phyloP scores from a whole-genome alignment of 139 green algal genomes.

The Deuterostichococcus epilithicus region DNA sequence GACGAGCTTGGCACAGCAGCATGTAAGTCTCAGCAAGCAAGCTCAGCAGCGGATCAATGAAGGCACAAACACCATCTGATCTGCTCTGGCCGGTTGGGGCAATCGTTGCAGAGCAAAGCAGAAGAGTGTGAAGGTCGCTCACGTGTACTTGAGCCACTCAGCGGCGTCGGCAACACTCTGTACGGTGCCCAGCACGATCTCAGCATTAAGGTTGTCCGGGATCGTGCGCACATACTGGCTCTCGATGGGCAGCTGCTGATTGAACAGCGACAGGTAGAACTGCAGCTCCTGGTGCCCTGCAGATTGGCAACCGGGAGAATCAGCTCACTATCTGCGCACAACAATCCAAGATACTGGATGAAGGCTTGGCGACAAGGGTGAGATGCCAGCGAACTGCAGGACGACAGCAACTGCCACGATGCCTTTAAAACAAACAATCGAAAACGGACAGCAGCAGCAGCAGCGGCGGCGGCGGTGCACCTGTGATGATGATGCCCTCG shows the following conservation, averaged over 20 bases:
- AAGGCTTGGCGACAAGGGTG: not conserved
- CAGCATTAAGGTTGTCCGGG: slow-evolving; percentile 93
- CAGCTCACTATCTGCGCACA: not conserved
- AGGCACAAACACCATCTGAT: too few relatives aligned
- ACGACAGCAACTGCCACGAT: too few relatives aligned
- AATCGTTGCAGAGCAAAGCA: too few relatives aligned
- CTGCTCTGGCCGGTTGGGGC: too few relatives aligned
- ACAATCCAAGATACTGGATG: not conserved
- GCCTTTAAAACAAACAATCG: not conserved
- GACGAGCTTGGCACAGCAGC: too few relatives aligned
- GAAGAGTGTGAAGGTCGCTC: not conserved
- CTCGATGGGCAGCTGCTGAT: slow-evolving; percentile 98
- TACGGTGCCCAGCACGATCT: slow-evolving; percentile 91
- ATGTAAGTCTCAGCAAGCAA: too few relatives aligned
- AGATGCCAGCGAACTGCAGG: too few relatives aligned
- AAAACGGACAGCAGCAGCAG: not conserved
- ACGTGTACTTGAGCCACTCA: slow-evolving; percentile 85
- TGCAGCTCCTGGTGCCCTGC: slow-evolving; percentile 86
- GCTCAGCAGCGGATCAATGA: too few relatives aligned
- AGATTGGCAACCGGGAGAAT: not conserved
- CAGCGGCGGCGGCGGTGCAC: slow-evolving; percentile 5
- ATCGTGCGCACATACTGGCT: slow-evolving; percentile 85
- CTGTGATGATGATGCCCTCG: slow-evolving; percentile 96
- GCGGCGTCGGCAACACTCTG: slow-evolving; percentile 79
- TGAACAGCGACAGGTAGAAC: slow-evolving; percentile 98